phyloP scores from a whole-genome alignment of 352 stramenopile species.

The Hyphochytrium catenoides region DNA sequence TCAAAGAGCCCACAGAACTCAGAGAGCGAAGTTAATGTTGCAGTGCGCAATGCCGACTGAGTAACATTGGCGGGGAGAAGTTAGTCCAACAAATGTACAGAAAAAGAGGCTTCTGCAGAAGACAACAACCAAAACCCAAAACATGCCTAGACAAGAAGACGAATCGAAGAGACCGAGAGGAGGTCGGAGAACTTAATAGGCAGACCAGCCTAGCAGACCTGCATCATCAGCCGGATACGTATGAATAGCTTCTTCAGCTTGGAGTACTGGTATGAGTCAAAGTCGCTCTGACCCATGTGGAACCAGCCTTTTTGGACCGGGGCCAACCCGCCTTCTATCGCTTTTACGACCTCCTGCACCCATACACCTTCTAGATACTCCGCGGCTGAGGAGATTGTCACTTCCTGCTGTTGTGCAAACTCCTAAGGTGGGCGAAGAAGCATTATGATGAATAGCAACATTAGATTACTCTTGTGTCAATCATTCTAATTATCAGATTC shows the following conservation, averaged over 20 bases:
- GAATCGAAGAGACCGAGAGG: constrained; percentile 11
- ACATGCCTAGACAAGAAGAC: constrained; percentile 4
- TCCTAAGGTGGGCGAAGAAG: constrained; percentile 8
- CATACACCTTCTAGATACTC: constrained; percentile 17
- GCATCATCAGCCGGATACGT: constrained; percentile 36
- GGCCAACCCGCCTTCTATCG: constrained; percentile 8
- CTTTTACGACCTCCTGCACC: constrained; percentile 8
- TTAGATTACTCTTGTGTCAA: constrained; percentile 6
- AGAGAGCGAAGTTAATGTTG: too few species aligned
- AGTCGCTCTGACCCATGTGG: constrained; percentile 27
- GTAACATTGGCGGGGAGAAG: too few species aligned
- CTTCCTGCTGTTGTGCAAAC: constrained; percentile 7
- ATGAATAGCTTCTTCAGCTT: constrained; percentile 28
- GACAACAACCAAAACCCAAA: constrained; percentile 7
- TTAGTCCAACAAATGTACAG: not conserved
- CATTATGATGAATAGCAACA: constrained; percentile 7
- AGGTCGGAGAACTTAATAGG: constrained; percentile 11
- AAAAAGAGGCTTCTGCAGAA: constrained; percentile 8
- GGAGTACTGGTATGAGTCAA: constrained; percentile 28
- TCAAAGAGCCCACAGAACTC: too few species aligned
- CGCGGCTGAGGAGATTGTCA: constrained; percentile 1
- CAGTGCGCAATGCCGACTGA: too few species aligned
- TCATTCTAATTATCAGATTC: constrained; percentile 3
- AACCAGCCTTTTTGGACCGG: constrained; percentile 20
- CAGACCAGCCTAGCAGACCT: constrained; percentile 21